A percentile compares a stretch with the other conserved stretches of the same genome.
Evolutionary conservation across 1,284 basidiomycete species (phyloP).

Genomic region (Mycosarcoma maydis): DNA sequence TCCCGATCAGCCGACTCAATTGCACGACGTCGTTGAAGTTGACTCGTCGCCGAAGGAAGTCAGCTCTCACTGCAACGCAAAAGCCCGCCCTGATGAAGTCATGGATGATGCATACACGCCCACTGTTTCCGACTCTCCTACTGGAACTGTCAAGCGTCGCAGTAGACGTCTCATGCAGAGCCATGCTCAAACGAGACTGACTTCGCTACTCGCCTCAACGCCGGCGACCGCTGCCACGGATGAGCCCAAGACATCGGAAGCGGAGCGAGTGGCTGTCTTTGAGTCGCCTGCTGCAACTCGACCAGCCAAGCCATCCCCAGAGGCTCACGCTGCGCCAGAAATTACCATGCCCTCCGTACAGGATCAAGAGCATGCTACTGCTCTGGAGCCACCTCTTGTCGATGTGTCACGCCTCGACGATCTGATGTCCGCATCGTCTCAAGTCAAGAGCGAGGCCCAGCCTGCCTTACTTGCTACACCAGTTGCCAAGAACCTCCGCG

Average conservation of each 20-base stretch:
- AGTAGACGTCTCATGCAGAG: slow-evolving; percentile 1
- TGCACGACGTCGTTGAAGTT: background rate
- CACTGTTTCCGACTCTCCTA: slow-evolving; percentile 16
- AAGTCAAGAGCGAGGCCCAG: slow-evolving; percentile 7
- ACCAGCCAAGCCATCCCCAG: background rate
- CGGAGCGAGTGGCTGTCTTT: background rate
- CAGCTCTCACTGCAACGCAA: background rate
- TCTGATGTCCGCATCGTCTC: slow-evolving; percentile 7
- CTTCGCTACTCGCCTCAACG: slow-evolving; percentile 15
- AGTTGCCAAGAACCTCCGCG: slow-evolving; percentile 6
- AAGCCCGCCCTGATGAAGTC: background rate
- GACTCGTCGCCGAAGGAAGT: background rate
- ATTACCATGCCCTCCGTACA: background rate
- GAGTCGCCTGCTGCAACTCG: background rate
- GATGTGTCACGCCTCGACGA: slow-evolving; percentile 18
- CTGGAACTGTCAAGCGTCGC: slow-evolving; percentile 15
- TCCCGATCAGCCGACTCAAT: background rate
- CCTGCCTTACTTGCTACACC: slow-evolving; percentile 3
- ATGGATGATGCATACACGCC: background rate
- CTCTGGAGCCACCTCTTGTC: background rate
- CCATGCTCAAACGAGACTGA: background rate
- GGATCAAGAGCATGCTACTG: background rate
- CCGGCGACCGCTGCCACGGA: background rate
- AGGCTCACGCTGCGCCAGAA: background rate
- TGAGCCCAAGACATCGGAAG: background rate